Conservation (phyloP, 495 filamentous ascomycete species). For the Cairneyella variabilis region DNA sequence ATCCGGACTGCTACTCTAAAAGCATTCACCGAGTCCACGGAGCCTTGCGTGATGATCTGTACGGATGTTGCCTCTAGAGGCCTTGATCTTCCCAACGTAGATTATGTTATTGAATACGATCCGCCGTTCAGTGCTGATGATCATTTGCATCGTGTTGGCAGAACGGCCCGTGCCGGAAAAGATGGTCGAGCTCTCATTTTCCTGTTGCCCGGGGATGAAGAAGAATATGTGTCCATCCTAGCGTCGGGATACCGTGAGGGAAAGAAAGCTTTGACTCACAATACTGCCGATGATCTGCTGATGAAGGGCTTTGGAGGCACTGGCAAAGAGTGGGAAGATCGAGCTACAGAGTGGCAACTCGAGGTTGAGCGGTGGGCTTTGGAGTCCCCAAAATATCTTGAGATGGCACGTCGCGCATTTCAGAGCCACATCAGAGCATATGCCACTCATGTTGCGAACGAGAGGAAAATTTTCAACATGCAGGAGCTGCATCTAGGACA, state of each 20-base stretch:
- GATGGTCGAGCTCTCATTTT: constrained; percentile 86
- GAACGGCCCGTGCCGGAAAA: constrained; percentile 88
- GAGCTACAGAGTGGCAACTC: constrained; percentile 74
- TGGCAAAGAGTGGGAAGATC: constrained; percentile 58
- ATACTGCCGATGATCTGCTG: constrained; percentile 48
- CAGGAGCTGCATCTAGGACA: constrained; percentile 87
- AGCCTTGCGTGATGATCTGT: constrained; percentile 78
- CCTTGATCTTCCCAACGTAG: constrained; percentile 89
- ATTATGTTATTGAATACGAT: constrained; percentile 92
- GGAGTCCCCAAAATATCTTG: constrained; percentile 56
- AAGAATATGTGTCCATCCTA: constrained; percentile 79
- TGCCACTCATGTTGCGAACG: constrained; percentile 82
- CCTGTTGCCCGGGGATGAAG: constrained; percentile 84
- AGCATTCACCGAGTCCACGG: constrained; percentile 62
- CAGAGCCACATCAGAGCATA: constrained; percentile 92
- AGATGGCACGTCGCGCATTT: constrained; percentile 75
- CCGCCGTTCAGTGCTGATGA: constrained; percentile 87
- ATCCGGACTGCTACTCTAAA: constrained; percentile 80
- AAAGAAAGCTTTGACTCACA: constrained; percentile 32
- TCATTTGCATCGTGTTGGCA: constrained; percentile 89
- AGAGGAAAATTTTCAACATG: constrained; percentile 83
- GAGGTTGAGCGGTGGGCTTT: constrained; percentile 69
- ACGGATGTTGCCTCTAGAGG: constrained; percentile 95
- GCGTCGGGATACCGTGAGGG: constrained; percentile 26
- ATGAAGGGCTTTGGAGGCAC: constrained; percentile 48